A percentile compares a stretch with the other conserved stretches of the same genome.
Evolutionary conservation across 2,329 filamentous ascomycete genomes (phyloP).

Genomic region (Scytalidium lignicola): DNA sequence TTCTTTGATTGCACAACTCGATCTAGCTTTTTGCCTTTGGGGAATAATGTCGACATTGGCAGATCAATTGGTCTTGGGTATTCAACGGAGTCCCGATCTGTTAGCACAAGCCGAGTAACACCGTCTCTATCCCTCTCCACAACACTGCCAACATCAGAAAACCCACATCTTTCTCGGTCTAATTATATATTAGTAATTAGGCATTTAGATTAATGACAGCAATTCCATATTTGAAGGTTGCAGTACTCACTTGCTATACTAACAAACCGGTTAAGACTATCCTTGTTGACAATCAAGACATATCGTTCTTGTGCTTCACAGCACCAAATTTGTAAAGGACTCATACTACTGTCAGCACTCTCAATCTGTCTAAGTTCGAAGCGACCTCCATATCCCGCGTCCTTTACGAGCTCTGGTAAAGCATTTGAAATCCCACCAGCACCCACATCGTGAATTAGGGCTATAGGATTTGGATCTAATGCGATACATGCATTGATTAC

Average conservation of each 20-base stretch:
- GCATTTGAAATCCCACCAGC: conserved; percentile 82
- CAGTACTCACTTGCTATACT: conserved; percentile 51
- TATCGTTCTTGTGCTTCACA: conserved; percentile 97
- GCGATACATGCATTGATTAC: conserved; percentile 93
- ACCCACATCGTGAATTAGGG: conserved; percentile 96
- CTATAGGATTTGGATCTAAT: conserved; percentile 79
- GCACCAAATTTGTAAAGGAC: conserved; percentile 95
- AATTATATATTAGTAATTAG: conserved; percentile 26
- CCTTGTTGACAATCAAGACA: conserved; percentile 79
- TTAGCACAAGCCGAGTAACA: conserved; percentile 69
- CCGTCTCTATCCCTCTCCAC: conserved; percentile 56
- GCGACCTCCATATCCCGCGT: conserved; percentile 82
- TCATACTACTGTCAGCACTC: conserved; percentile 86
- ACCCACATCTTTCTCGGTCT: conserved; percentile 83
- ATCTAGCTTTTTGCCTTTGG: conserved; percentile 78
- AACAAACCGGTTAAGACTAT: conserved; percentile 71
- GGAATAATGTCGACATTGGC: conserved; percentile 84
- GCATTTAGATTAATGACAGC: too few relatives aligned
- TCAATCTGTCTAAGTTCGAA: conserved; percentile 96
- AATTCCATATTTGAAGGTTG: too few relatives aligned
- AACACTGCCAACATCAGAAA: conserved; percentile 83
- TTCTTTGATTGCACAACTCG: conserved; percentile 67
- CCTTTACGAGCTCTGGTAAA: conserved; percentile 83
- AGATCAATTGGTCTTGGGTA: conserved; percentile 80
- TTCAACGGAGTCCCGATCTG: conserved; percentile 71